These are phyloP conservation scores for Entrophospora sp. DNA, from an alignment of 192 early-diverging fungal genomes.

Conservation along the genomic window DNA sequence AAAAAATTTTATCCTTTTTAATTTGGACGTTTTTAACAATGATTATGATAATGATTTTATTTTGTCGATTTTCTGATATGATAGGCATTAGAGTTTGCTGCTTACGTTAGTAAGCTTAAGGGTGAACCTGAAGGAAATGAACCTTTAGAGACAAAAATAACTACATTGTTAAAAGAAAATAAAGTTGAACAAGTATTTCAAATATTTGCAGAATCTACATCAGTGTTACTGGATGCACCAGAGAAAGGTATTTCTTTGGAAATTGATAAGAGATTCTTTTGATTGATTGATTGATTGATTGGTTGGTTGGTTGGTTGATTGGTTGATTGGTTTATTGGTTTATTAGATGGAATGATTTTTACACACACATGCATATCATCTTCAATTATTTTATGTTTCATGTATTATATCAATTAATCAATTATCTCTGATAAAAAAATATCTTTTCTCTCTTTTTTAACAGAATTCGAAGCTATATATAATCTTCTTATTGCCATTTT, in stretches of 20 bases:
- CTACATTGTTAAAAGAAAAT: constrained; percentile 44
- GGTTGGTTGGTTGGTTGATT: too few relatives aligned
- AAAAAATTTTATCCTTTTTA: too few relatives aligned
- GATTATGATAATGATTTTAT: background rate
- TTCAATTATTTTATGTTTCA: background rate
- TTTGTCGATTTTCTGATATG: background rate
- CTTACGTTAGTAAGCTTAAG: constrained; percentile 51
- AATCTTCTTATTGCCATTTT: constrained; percentile 16
- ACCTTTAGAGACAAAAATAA: constrained; percentile 41
- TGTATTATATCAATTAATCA: background rate
- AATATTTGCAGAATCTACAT: constrained; percentile 46
- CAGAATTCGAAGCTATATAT: constrained; percentile 16
- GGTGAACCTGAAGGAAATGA: constrained; percentile 37
- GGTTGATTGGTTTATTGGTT: too few relatives aligned
- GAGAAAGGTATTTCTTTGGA: constrained; percentile 40
- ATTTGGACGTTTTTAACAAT: background rate
- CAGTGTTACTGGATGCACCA: constrained; percentile 44
- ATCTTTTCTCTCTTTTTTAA: background rate
- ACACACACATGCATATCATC: too few relatives aligned
- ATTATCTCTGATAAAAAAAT: background rate
- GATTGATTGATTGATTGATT: too few relatives aligned
- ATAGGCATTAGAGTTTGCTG: constrained; percentile 64
- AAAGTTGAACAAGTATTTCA: constrained; percentile 51
- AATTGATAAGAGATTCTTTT: too few relatives aligned
- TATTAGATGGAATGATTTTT: too few relatives aligned